Evolutionary conservation across 306 rosid species (phyloP).

Genomic region (Inga leiocalycina): DNA sequence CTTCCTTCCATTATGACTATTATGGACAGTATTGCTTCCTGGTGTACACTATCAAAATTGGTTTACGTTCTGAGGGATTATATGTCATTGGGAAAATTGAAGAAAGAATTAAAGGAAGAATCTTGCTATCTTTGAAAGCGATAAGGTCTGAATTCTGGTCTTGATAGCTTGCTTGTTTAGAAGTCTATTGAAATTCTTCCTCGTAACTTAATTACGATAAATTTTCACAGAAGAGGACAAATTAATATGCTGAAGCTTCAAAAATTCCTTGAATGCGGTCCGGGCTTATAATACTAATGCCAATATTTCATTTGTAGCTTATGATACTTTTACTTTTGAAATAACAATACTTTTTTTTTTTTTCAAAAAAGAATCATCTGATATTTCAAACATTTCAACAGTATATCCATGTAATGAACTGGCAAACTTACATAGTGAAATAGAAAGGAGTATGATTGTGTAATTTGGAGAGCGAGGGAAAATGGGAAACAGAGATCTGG

Average conservation of each 20-base stretch:
- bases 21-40: neutral
- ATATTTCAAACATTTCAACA: neutral
- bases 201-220: neutral
- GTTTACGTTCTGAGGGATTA: neutral
- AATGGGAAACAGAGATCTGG: too few relatives aligned
- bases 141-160: neutral
- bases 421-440: neutral
- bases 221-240: neutral
- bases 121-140: neutral
- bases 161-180: conserved; percentile 5
- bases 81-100: neutral
- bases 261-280: neutral
- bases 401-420: neutral
- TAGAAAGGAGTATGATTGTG: too few relatives aligned
- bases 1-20: neutral
- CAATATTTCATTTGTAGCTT: neutral
- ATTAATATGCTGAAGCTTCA: neutral
- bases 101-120: neutral
- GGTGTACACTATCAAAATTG: neutral
- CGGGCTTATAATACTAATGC: neutral
- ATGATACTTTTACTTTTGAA: neutral
- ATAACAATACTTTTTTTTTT: neutral
- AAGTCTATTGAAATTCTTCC: neutral
- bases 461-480: too few relatives aligned
- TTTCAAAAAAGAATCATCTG: neutral